Evolutionary conservation across 2,329 filamentous ascomycete genomes (phyloP).

Genomic region (Talaromyces sp.): DNA sequence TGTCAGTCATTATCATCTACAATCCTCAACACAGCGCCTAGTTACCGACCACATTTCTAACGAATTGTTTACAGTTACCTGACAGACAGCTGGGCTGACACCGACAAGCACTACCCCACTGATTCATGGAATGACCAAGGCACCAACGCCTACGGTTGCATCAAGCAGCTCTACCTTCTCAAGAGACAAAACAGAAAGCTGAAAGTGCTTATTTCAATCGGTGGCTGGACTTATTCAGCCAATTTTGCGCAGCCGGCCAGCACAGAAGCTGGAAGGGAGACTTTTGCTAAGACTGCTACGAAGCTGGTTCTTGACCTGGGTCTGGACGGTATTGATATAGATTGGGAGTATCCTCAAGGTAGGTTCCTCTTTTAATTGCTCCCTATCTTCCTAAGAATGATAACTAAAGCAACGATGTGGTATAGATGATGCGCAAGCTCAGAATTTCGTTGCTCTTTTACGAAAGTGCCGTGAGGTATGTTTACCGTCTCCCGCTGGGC

Average conservation of each 20-base stretch:
- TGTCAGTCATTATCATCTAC: constrained; percentile 47
- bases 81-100: constrained; percentile 66
- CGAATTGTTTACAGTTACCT: constrained; percentile 40
- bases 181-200: constrained; percentile 73
- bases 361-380: background rate
- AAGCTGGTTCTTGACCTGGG: constrained; percentile 75
- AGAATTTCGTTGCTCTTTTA: constrained; percentile 44
- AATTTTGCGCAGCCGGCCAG: constrained; percentile 72
- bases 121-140: constrained; percentile 69
- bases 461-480: constrained; percentile 40
- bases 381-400: background rate
- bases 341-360: constrained; percentile 14
- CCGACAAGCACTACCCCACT: constrained; percentile 63
- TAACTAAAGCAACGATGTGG: constrained; percentile 3
- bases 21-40: background rate
- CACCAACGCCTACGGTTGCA: constrained; percentile 69
- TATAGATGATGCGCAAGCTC: constrained; percentile 41
- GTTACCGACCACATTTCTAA: background rate
- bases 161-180: constrained; percentile 72
- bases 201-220: constrained; percentile 77
- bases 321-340: constrained; percentile 50
- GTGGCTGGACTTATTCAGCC: constrained; percentile 73
- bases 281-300: constrained; percentile 69
- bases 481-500: constrained; percentile 8
- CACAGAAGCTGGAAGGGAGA: constrained; percentile 58